These are phyloP conservation scores for Triangularia verruculosa DNA, from an alignment of 2,329 filamentous ascomycete genomes.

Conservation along the genomic window DNA sequence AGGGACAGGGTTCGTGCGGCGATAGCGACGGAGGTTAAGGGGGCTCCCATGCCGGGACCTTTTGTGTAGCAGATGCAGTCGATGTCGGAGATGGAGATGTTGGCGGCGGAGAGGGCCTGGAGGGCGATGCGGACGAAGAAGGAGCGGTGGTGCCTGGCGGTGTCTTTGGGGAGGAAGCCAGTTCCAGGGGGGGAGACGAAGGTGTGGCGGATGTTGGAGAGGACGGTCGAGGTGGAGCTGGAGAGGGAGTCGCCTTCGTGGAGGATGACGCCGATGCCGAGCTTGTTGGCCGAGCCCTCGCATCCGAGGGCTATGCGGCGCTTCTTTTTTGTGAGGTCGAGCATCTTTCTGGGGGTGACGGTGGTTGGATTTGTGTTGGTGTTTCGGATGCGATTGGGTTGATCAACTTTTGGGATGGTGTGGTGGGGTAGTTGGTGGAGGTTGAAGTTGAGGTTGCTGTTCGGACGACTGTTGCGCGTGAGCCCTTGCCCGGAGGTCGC, in stretches of 20 bases:
- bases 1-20: constrained; percentile 77
- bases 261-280: constrained; percentile 87
- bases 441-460: neutral
- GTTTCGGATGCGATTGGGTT: neutral
- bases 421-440: neutral
- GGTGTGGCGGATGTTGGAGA: constrained; percentile 92
- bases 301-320: constrained; percentile 56
- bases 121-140: constrained; percentile 83
- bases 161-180: constrained; percentile 95
- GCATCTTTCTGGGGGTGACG: constrained; percentile 19
- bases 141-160: constrained; percentile 82
- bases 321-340: constrained; percentile 34
- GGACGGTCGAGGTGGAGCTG: constrained; percentile 57
- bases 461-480: neutral
- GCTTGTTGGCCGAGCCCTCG: constrained; percentile 97
- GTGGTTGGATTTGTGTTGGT: neutral
- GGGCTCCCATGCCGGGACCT: constrained; percentile 95
- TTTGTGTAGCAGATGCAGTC: constrained; percentile 95
- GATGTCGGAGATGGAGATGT: constrained; percentile 61
- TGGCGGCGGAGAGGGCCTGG: constrained; percentile 70
- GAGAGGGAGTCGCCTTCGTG: constrained; percentile 54
- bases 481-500: neutral
- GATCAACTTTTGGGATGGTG: neutral
- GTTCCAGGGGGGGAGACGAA: constrained; percentile 88
- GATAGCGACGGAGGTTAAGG: constrained; percentile 80